phyloP scores from a whole-genome alignment of 805 yeast species.

The Wickerhamiella sorbophila region DNA sequence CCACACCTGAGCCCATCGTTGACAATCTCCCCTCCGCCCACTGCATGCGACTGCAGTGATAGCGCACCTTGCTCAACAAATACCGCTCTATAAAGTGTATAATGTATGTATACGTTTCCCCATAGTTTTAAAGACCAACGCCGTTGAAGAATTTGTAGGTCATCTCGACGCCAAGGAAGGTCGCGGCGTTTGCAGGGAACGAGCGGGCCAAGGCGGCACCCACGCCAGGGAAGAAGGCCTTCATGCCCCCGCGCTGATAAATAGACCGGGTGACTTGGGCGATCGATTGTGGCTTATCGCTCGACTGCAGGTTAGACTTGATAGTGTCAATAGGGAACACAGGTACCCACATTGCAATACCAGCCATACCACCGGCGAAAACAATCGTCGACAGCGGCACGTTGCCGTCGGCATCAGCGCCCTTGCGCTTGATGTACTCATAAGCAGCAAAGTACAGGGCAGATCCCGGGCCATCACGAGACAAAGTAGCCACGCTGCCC shows the following conservation, averaged over 20 bases:
- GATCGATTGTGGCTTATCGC: constrained; percentile 39
- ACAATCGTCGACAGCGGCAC: constrained; percentile 62
- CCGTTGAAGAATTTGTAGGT: constrained; percentile 31
- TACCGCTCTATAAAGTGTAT: too few species aligned
- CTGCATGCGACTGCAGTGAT: too few species aligned
- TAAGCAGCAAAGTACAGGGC: constrained; percentile 93
- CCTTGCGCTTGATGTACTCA: constrained; percentile 54
- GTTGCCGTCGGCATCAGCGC: constrained; percentile 32
- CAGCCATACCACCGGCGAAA: constrained; percentile 90
- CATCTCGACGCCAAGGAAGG: constrained; percentile 87
- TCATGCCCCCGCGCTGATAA: constrained; percentile 63
- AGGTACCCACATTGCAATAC: constrained; percentile 92
- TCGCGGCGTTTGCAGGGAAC: constrained; percentile 99
- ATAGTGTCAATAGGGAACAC: constrained; percentile 95
- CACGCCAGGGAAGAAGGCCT: constrained; percentile 92
- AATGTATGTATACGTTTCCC: too few species aligned
- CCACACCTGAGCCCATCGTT: too few species aligned
- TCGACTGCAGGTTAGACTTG: constrained; percentile 67
- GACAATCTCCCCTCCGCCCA: too few species aligned
- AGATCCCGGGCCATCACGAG: constrained; percentile 96
- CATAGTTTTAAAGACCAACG: constrained; percentile 7
- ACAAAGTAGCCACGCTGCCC: constrained; percentile 84
- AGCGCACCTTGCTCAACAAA: too few species aligned
- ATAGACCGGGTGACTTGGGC: constrained; percentile 51
- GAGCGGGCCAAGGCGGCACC: constrained; percentile 91